Percentiles rank a stretch among this genome's conserved stretches.
Evolutionary conservation across 108 stramenopile genomes (phyloP).

Genomic region (Nannochloropsis salina): DNA sequence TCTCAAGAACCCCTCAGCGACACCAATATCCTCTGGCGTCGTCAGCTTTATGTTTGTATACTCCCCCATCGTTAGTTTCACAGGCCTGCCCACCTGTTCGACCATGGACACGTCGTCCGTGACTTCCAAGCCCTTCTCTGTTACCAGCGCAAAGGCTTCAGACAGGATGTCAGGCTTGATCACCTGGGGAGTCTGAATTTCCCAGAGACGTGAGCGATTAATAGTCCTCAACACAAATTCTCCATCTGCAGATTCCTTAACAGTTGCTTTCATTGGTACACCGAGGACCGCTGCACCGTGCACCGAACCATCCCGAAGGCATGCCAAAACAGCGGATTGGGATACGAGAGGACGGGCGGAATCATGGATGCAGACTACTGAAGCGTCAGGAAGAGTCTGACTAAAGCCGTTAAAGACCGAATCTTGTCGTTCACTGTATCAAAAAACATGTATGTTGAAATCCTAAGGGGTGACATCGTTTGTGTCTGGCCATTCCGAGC

Average conservation of each 20-base stretch:
- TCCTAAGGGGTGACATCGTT: too few relatives aligned
- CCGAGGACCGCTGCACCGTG: constrained; percentile 84
- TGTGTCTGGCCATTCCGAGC: too few relatives aligned
- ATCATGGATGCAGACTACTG: constrained; percentile 78
- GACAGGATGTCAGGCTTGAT: constrained; percentile 67
- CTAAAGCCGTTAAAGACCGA: constrained; percentile 80
- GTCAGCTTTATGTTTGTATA: constrained; percentile 94
- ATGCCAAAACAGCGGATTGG: background rate
- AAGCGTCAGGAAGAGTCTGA: constrained; percentile 37
- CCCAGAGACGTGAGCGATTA: constrained; percentile 74
- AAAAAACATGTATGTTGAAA: too few relatives aligned
- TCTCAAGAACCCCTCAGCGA: constrained; percentile 72
- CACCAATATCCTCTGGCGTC: constrained; percentile 88
- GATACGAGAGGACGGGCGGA: constrained; percentile 77
- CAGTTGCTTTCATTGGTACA: constrained; percentile 92
- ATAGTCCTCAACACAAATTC: constrained; percentile 70
- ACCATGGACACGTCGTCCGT: constrained; percentile 91
- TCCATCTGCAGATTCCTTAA: constrained; percentile 77
- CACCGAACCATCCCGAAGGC: constrained; percentile 35
- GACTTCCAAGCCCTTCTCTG: constrained; percentile 68
- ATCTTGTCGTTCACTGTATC: constrained; percentile 72
- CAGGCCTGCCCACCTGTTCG: constrained; percentile 80
- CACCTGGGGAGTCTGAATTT: constrained; percentile 87
- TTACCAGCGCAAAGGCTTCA: constrained; percentile 72
- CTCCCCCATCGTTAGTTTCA: constrained; percentile 82